Evolutionary conservation across 2,329 filamentous ascomycete genomes (phyloP), one percentile per base, ranked within the genome.

Genomic region (Dothiorella sarmentorum): DNA sequence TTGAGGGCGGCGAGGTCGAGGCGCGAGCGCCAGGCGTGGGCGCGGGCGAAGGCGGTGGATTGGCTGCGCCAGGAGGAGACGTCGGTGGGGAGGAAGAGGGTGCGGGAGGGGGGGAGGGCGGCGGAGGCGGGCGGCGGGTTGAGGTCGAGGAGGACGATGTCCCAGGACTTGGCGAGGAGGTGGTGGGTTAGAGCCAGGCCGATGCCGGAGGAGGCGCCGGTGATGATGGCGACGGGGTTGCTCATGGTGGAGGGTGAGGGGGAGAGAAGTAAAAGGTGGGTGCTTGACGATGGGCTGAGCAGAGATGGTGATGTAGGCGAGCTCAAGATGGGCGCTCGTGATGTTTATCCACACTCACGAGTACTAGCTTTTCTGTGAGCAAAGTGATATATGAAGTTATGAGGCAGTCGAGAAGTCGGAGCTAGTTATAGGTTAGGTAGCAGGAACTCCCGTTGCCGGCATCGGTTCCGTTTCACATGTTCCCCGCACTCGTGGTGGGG

Each of bases 71-170:
- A 78, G 7, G 69, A 70, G 3, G 75, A 68, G 5, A 78, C 74
- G 57, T 79, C 74, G 52, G 66, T 68, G 58, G 68, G 66, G 57
- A 76, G 68, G 66, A 73, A 77, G n/a, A 68, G 59, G 22, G 64
- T 67, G 18, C 67, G 66, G 53, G 68, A 57, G 5, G 66, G 61
- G 7, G 67, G 69, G n/a, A 73, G 66, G 2, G 61, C 55, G 29
- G 59, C 64, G 13, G 56, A 40, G 38, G 68, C 66, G 1, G 68
- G 64, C 0, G 58, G 56, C 1, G 68, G 59, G 52, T 79, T 76
- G 40, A 79, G 61, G 60, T 80, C 78, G 17, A 72, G 74, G 61
- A 79, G 72, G n/a, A 75, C 69, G 31, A 79, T 75, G 59, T 67
- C 64, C 69, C 72, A 79, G 61, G 65, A 63, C 59, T 71, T 68